These are phyloP conservation scores for Paramecium tetraurelia DNA, from an alignment of 73 alveolate genomes.

Conservation along the genomic window DNA sequence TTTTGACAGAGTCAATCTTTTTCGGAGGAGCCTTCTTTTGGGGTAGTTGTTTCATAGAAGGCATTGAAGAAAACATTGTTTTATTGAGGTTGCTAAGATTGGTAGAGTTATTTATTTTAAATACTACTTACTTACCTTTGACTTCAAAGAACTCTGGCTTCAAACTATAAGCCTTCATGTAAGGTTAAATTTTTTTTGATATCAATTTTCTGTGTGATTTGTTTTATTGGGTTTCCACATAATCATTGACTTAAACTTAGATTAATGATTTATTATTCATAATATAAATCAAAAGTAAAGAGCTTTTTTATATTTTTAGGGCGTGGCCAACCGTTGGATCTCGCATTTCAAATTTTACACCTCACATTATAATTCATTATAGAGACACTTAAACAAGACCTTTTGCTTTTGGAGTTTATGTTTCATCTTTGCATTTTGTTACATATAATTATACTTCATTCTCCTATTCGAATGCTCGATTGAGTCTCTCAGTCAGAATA, in stretches of 20 bases:
- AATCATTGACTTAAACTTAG: not conserved
- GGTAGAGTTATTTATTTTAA: not conserved
- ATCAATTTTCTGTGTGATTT: not conserved
- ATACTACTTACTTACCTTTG: not conserved
- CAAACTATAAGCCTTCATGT: not conserved
- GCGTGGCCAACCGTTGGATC: not conserved
- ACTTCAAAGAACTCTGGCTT: not conserved
- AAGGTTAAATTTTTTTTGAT: not conserved
- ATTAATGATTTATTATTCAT: conserved; percentile 2
- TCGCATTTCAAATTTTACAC: not conserved
- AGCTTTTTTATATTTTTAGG: not conserved
- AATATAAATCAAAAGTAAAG: not conserved
- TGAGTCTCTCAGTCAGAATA: not conserved
- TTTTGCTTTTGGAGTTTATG: not conserved
- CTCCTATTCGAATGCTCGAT: not conserved
- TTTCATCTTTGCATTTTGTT: not conserved
- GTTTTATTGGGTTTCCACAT: not conserved
- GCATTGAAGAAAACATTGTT: not conserved
- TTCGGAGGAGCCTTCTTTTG: not conserved
- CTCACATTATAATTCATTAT: not conserved
- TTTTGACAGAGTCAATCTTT: not conserved
- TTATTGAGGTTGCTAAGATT: not conserved
- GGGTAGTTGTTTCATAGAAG: not conserved
- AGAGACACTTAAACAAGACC: not conserved
- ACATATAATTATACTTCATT: not conserved